phyloP scores from a whole-genome alignment of 106 monocot genomes.

The Platanthera zijinensis region DNA sequence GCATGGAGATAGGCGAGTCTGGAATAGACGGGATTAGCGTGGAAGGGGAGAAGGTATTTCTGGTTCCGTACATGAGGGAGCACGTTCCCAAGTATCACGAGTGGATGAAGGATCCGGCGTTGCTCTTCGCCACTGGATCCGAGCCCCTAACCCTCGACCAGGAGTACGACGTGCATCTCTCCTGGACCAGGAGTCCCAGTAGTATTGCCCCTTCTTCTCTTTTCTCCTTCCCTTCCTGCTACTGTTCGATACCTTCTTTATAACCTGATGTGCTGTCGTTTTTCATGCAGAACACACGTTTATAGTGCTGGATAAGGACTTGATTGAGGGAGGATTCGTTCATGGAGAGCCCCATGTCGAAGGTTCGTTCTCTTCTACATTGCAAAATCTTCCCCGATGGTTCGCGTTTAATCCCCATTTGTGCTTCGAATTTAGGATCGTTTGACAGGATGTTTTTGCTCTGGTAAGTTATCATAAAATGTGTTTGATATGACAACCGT shows the following conservation, averaged over 20 bases:
- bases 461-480: too few relatives aligned
- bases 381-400: neutral
- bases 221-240: neutral
- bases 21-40: conserved; percentile 8
- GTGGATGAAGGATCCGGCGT: conserved; percentile 89
- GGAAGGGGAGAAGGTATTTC: conserved; percentile 66
- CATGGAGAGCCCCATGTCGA: conserved; percentile 20
- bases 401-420: neutral
- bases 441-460: neutral
- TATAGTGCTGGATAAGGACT: conserved; percentile 24
- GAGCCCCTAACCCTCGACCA: conserved; percentile 65
- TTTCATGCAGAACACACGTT: conserved; percentile 23
- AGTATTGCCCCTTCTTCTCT: neutral
- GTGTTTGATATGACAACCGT: too few relatives aligned
- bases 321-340: conserved; percentile 14
- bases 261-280: neutral
- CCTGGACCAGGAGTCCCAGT: conserved; percentile 14
- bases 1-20: neutral
- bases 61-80: conserved; percentile 89
- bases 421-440: neutral
- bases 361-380: conserved; percentile 9
- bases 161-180: conserved; percentile 28
- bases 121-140: conserved; percentile 81
- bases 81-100: conserved; percentile 83
- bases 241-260: neutral